These are phyloP conservation scores for Adansonia gregorii DNA, from an alignment of 441 rosid genomes.

Conservation along the genomic window DNA sequence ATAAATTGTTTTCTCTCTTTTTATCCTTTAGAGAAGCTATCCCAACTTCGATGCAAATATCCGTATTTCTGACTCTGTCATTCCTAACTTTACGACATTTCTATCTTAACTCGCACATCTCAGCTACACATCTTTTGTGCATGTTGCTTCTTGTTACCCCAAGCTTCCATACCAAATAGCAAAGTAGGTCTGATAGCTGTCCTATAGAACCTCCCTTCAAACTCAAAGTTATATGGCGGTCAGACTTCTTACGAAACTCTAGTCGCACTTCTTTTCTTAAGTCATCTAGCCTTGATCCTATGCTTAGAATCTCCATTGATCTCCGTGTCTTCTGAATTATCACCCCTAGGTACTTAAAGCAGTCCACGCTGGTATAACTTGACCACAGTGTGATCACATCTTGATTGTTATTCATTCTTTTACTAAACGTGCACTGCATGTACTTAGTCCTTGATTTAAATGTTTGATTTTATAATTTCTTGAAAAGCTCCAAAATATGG, in stretches of 20 bases:
- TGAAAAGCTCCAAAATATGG: neutral
- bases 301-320: neutral
- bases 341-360: neutral
- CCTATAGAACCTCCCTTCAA: neutral
- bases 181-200: neutral
- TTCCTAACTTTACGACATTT: neutral
- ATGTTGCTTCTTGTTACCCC: neutral
- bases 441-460: neutral
- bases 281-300: neutral
- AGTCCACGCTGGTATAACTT: neutral
- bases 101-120: neutral
- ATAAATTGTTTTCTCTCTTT: no score
- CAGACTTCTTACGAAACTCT: neutral
- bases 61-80: neutral
- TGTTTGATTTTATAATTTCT: constrained; percentile 4
- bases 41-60: no score
- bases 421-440: neutral
- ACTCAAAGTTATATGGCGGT: neutral
- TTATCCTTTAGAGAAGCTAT: no score
- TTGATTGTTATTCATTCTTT: neutral
- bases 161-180: neutral
- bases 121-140: neutral
- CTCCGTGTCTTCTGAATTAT: neutral
- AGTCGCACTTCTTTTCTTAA: neutral
- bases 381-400: neutral